These are phyloP conservation scores for Debaryomyces sp. DNA, from an alignment of 1,139 yeast genomes.

Conservation along the genomic window DNA sequence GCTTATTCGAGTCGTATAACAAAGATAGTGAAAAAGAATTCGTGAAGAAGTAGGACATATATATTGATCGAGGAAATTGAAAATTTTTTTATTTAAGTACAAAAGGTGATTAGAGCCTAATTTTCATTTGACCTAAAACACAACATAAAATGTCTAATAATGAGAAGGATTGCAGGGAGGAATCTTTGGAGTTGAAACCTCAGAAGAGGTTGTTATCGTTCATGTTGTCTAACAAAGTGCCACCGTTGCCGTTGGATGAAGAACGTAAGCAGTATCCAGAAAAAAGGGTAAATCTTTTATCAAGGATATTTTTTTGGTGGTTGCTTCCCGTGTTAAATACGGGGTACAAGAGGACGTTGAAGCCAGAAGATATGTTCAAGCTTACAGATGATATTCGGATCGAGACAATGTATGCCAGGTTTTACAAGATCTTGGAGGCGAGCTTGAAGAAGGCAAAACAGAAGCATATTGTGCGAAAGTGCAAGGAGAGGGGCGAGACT, in stretches of 20 bases:
- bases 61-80: background rate
- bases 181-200: conserved; percentile 12
- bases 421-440: conserved; percentile 33
- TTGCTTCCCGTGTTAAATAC: conserved; percentile 55
- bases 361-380: conserved; percentile 61
- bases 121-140: background rate
- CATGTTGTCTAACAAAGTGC: conserved; percentile 33
- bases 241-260: conserved; percentile 55
- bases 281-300: conserved; percentile 31
- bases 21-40: background rate
- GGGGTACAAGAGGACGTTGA: conserved; percentile 70
- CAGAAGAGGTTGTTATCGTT: conserved; percentile 21
- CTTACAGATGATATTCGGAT: conserved; percentile 56
- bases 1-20: background rate
- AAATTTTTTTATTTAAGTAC: background rate
- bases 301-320: conserved; percentile 57
- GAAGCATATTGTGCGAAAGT: conserved; percentile 25
- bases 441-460: conserved; percentile 32
- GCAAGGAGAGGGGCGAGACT: conserved; percentile 29
- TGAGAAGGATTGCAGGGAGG: conserved; percentile 3
- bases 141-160: background rate
- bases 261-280: conserved; percentile 51
- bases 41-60: background rate
- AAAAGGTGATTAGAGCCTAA: background rate
- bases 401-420: conserved; percentile 41